Evolutionary conservation across 2,329 filamentous ascomycete species (phyloP), one percentile per base, ranked within the genome.

Genomic region (Cladorrhinum sp.): DNA sequence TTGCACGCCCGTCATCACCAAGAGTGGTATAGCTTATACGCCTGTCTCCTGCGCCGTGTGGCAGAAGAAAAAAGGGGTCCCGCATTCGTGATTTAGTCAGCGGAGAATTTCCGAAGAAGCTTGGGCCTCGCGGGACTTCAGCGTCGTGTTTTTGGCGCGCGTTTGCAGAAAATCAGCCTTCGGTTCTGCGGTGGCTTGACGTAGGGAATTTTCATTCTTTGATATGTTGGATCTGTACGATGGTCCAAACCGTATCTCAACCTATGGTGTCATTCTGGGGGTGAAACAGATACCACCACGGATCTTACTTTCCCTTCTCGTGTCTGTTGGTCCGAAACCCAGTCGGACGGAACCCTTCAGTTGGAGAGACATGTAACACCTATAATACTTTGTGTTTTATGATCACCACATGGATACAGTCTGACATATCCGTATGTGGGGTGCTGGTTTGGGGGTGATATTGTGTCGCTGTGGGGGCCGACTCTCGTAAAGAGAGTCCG

Each of bases 171-270:
- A 45, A 45, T 45, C 41, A 45, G 41, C 41, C 41, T 45, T 45
- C 41, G 41, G 41, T 45, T 45, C 41, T 16, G 41, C 10, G 3
- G 41, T 45, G 41, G 41, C 41, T 45, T 45, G 41, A 45, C 16
- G 41, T 22, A 18, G n/a, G 41, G 41, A 18, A 18, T 7, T 18
- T 45, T 45, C 18, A 36, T 29, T n/a, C n/a, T n/a, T n/a, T n/a
- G n/a, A 25, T 13, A 12, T n/a, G 5, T 51, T 25, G 7, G 23
- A 51, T 20, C 16, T 18, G 8, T 22, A 25, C 22, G 6, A n/a
- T n/a, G n/a, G n/a, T n/a, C n/a, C n/a, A 25, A 6, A 10, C 7
- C 55, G 55, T 57, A 57, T 51, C 41, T 45, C 41, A 48, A 25
- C 55, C 55, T 57, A 57, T 57, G 48, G 49, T 22, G 38, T 51